Evolutionary conservation across 108 stramenopile species (phyloP), one percentile per base, ranked within the genome.

Genomic region (Fragilaria crotonensis): DNA sequence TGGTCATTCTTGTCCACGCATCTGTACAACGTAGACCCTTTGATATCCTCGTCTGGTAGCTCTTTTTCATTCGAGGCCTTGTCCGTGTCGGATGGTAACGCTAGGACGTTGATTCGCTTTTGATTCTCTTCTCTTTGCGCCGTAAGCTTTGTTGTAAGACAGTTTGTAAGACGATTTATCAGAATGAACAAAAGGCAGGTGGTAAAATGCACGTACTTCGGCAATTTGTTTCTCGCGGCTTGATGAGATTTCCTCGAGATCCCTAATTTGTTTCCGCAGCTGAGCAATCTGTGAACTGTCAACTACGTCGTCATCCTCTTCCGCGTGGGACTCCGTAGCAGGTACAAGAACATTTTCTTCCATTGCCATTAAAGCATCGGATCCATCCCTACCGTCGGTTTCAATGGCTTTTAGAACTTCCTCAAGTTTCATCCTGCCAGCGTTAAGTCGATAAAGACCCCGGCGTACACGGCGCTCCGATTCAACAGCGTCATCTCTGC

Each of bases 381-480:
- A 18, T 19, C 60, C 63, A 44, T 87, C 85, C 45, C 81, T 75
- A 32, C 85, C 78, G 7, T 70, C 70, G 52, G 57, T 70, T 44
- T 78, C 74, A 60, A 76, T 66, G 4, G 49, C 67, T 44, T 83
- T 83, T 41, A 92, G 56, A 7, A 88, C 79, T 59, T 92, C 84
- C 25, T 78, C 74, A 47, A 80, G 31, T 44, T 77, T 22, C 59
- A 87, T 61, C 17, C 85, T 63, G 14, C 79, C 75, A 52, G 80
- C 62, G 0, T 82, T 78, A n/a, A 92, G 64, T 28, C 87, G 75
- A 72, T 92, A 87, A 5, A 92, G 46, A 19, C 85, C 82, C 36
- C 90, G 76, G 32, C 90, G 60, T n/a, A 88, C 75, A 30, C 83
- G 71, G 44, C 80, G 71, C 32, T 92, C 90, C 0, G 75, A 78